Conservation (phyloP, 768 basidiomycete species). For the Clitopilus hobsonii region DNA sequence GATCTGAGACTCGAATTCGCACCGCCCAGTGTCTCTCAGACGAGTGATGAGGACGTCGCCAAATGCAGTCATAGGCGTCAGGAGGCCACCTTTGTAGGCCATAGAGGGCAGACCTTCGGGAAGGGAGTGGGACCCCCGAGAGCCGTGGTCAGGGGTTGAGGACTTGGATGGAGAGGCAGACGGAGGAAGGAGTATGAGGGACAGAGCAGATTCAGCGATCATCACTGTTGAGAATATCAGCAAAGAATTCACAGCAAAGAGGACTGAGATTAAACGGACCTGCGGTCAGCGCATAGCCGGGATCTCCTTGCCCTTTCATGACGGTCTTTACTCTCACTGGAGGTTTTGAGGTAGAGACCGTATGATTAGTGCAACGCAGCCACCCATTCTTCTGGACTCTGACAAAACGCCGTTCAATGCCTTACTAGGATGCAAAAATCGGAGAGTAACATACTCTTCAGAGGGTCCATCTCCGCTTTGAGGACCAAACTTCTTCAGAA, state of each 20-base stretch:
- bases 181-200: constrained; percentile 47
- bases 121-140: constrained; percentile 21
- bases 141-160: constrained; percentile 7
- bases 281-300: constrained; percentile 62
- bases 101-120: constrained; percentile 46
- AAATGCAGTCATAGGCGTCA: constrained; percentile 82
- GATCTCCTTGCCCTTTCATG: constrained; percentile 68
- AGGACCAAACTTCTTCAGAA: constrained; percentile 46
- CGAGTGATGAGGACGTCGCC: constrained; percentile 73
- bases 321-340: constrained; percentile 52
- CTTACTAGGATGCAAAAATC: background rate
- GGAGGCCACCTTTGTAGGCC: constrained; percentile 64
- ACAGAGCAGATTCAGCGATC: constrained; percentile 76
- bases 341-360: constrained; percentile 48
- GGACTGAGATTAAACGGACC: constrained; percentile 27
- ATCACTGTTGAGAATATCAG: constrained; percentile 42
- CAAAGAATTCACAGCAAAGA: too few species aligned
- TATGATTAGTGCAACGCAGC: constrained; percentile 54
- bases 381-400: background rate
- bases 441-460: constrained; percentile 42
- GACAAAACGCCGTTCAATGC: background rate
- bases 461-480: constrained; percentile 60
- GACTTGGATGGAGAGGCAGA: constrained; percentile 14
- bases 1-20: constrained; percentile 54
- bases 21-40: constrained; percentile 50